These are phyloP conservation scores for Arabidopsis hybrid DNA, from an alignment of 441 rosid species.

Conservation along the genomic window DNA sequence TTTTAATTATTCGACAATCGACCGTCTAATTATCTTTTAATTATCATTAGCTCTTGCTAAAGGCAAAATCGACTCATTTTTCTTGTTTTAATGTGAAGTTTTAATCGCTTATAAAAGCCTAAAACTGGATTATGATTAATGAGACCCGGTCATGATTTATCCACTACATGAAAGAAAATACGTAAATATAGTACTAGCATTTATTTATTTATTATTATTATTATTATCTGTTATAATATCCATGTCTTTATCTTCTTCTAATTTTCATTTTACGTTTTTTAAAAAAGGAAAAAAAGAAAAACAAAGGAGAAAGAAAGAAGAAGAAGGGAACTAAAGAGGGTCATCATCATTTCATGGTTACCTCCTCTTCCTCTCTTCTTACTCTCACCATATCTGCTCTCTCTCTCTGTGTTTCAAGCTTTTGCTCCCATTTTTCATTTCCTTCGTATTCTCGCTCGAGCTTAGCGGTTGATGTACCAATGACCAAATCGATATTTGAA, in stretches of 20 bases:
- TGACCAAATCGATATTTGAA: constrained; percentile 23
- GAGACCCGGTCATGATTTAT: constrained; percentile 33
- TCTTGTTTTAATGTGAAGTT: no score
- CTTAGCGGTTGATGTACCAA: not conserved
- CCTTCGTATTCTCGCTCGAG: constrained; percentile 6
- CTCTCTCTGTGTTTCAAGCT: constrained; percentile 27
- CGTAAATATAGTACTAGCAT: not conserved
- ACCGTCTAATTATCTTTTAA: no score
- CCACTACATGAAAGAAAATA: constrained; percentile 23
- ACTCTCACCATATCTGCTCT: constrained; percentile 42
- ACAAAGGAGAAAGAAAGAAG: constrained; percentile 2
- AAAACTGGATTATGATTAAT: not conserved
- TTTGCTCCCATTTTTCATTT: constrained; percentile 9
- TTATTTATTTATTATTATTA: no score
- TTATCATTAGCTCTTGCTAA: not conserved
- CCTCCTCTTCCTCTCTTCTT: constrained; percentile 25
- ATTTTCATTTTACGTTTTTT: not conserved
- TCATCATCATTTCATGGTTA: constrained; percentile 46
- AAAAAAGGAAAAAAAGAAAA: not conserved
- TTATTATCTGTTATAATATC: constrained; percentile 15
- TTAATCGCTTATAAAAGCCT: not conserved
- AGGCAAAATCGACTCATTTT: not conserved
- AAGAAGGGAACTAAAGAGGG: constrained; percentile 23
- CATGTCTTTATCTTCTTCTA: constrained; percentile 24
- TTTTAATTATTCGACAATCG: no score